Percentiles rank a stretch among this genome's conserved stretches.
Conservation (phyloP, 768 basidiomycete species). For the Serendipita sp. region DNA sequence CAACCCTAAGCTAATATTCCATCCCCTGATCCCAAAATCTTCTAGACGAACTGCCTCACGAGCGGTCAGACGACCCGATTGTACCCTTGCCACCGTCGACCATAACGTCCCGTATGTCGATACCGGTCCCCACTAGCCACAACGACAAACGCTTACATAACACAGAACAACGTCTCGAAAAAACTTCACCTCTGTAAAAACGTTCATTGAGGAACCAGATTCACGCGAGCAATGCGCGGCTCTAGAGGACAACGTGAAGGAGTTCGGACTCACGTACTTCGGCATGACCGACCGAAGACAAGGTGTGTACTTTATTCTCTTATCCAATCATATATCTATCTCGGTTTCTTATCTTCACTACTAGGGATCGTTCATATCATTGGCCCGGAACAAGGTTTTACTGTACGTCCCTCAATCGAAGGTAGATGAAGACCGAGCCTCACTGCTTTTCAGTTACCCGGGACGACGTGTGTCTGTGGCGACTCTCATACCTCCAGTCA, state of each 20-base stretch:
- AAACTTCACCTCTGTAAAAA: constrained; percentile 49
- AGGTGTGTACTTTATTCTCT: constrained; percentile 28
- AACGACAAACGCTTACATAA: not conserved
- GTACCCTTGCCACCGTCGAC: constrained; percentile 78
- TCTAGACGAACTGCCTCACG: constrained; percentile 55
- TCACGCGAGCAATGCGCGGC: constrained; percentile 71
- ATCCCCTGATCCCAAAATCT: constrained; percentile 6
- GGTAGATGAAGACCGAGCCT: not conserved
- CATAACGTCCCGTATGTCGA: constrained; percentile 68
- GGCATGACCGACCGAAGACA: constrained; percentile 81
- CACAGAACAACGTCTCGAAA: constrained; percentile 56
- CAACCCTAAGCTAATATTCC: constrained; percentile 14
- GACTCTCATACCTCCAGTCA: constrained; percentile 86
- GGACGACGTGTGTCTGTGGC: constrained; percentile 75
- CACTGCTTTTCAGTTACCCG: constrained; percentile 36
- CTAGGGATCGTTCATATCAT: constrained; percentile 76
- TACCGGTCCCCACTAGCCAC: not conserved
- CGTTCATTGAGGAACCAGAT: constrained; percentile 72
- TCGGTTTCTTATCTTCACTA: not conserved
- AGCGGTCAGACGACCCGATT: constrained; percentile 68
- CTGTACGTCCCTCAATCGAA: constrained; percentile 26
- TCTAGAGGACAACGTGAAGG: constrained; percentile 78
- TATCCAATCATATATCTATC: not conserved
- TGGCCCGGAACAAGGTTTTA: constrained; percentile 89
- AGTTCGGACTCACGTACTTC: constrained; percentile 84